These are phyloP conservation scores for Colletotrichum destructivum DNA, from an alignment of 2,329 filamentous ascomycete genomes.

Conservation along the genomic window DNA sequence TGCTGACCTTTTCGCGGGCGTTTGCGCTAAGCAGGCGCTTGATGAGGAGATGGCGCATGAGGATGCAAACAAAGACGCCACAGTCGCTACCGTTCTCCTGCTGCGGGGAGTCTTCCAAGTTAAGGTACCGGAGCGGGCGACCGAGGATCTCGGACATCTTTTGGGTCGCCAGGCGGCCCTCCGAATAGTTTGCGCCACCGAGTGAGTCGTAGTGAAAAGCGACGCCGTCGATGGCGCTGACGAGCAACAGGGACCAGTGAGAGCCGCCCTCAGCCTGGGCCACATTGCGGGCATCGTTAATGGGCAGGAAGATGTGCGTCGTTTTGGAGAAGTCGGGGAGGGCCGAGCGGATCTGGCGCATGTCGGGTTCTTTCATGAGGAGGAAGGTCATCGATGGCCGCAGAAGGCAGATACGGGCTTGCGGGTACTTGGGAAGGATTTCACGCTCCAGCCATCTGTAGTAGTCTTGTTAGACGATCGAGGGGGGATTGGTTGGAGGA, in stretches of 20 bases:
- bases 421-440: constrained; percentile 83
- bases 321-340: constrained; percentile 85
- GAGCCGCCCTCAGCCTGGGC: constrained; percentile 88
- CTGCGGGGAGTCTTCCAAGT: constrained; percentile 88
- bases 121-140: constrained; percentile 79
- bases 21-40: constrained; percentile 86
- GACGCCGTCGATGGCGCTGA: constrained; percentile 88
- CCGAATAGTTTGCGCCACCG: constrained; percentile 79
- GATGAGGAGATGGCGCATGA: constrained; percentile 94
- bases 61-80: constrained; percentile 94
- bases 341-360: constrained; percentile 72
- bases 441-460: constrained; percentile 88
- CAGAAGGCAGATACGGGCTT: constrained; percentile 90
- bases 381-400: constrained; percentile 95
- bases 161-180: constrained; percentile 78
- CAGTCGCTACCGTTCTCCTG: constrained; percentile 96
- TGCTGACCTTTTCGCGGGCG: constrained; percentile 88
- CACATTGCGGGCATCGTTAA: constrained; percentile 89
- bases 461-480: constrained; percentile 39
- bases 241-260: constrained; percentile 95
- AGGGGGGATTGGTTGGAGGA: constrained; percentile 4
- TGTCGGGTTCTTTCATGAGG: constrained; percentile 80
- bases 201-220: constrained; percentile 98
- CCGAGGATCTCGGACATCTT: constrained; percentile 80
- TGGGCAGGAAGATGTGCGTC: constrained; percentile 94